Evolutionary conservation across 2,329 filamentous ascomycete species (phyloP).

Genomic region (Teratosphaeria viscida): DNA sequence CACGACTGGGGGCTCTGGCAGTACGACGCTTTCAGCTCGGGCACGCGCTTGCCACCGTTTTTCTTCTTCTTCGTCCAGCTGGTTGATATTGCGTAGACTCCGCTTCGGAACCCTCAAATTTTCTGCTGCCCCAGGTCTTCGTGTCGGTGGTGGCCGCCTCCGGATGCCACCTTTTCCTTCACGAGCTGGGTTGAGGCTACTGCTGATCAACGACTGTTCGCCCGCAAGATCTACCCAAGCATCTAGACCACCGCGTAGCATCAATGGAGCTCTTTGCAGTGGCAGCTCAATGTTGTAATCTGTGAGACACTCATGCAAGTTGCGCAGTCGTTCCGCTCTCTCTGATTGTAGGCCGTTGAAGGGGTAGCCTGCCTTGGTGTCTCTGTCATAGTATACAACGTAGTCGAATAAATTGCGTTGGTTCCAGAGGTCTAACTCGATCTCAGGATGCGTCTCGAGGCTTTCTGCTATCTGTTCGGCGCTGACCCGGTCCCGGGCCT

Average conservation of each 20-base stretch:
- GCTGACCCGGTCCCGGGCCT: conserved; percentile 56
- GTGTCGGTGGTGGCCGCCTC: conserved; percentile 42
- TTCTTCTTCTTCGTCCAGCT: conserved; percentile 71
- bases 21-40: conserved; percentile 50
- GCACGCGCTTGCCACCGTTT: conserved; percentile 70
- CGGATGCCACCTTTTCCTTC: conserved; percentile 30
- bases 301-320: conserved; percentile 67
- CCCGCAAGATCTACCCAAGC: conserved; percentile 84
- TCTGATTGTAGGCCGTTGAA: conserved; percentile 32
- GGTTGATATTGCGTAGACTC: conserved; percentile 51
- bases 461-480: conserved; percentile 56
- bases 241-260: conserved; percentile 72
- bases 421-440: conserved; percentile 67
- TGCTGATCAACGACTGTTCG: conserved; percentile 49
- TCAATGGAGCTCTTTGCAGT: conserved; percentile 60
- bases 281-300: conserved; percentile 75
- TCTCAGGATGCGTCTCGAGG: conserved; percentile 58
- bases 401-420: conserved; percentile 68
- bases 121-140: conserved; percentile 28
- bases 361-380: conserved; percentile 48
- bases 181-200: conserved; percentile 39
- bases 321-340: conserved; percentile 39
- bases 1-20: conserved; percentile 21
- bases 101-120: conserved; percentile 46
- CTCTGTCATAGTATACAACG: conserved; percentile 81